Conservation (phyloP, 2,329 filamentous ascomycete genomes). For the Fusarium marasasianum region DNA sequence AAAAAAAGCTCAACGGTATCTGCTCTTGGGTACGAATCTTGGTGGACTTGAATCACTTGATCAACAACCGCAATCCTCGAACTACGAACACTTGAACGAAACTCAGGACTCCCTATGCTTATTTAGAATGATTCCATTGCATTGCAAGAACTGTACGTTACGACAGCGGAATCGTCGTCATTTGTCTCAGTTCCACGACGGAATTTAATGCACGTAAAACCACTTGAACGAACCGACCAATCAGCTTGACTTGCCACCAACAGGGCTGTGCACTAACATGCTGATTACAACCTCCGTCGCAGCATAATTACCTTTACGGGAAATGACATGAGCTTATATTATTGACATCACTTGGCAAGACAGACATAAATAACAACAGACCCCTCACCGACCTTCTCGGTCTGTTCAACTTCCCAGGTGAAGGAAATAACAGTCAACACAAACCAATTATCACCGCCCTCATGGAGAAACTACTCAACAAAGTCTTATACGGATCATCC, state of each 20-base stretch:
- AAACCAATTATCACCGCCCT: background rate
- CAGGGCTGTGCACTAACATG: background rate
- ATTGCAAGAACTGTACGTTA: no score
- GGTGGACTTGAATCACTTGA: no score
- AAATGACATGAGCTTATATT: background rate
- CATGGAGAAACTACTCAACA: constrained; percentile 26
- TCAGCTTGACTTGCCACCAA: background rate
- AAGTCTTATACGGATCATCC: constrained; percentile 18
- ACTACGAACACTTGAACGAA: no score
- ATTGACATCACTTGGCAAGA: no score
- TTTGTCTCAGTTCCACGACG: background rate
- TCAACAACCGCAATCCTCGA: no score
- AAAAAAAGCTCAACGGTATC: no score
- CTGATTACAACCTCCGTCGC: background rate
- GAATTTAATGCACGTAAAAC: background rate
- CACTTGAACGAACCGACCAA: background rate
- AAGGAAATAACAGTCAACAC: background rate
- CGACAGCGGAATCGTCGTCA: background rate
- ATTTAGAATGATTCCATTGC: no score
- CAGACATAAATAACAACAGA: background rate
- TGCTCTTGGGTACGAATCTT: no score
- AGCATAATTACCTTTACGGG: background rate
- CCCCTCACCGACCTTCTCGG: background rate
- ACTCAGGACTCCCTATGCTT: fast-evolving
- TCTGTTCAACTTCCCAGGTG: no score